Conservation (phyloP, 2,329 filamentous ascomycete species). For the Rhexocercosporidium sp. region DNA sequence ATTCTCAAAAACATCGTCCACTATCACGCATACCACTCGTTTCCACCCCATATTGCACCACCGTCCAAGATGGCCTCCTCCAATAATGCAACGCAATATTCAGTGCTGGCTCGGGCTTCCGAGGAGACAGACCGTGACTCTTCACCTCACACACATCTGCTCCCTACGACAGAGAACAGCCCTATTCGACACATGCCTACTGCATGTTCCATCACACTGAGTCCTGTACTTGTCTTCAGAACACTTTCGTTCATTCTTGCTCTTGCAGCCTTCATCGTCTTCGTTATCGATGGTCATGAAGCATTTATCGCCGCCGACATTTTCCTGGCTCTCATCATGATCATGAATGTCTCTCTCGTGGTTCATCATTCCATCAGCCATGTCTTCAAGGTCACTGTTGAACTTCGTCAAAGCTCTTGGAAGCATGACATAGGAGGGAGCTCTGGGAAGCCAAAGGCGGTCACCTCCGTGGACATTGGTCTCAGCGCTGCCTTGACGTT, state of each 20-base stretch:
- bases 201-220: constrained; percentile 17
- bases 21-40: not conserved
- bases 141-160: constrained; percentile 15
- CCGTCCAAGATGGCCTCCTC: not conserved
- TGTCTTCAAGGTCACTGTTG: constrained; percentile 27
- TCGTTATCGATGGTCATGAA: constrained; percentile 17
- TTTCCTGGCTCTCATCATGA: constrained; percentile 19
- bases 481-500: constrained; percentile 19
- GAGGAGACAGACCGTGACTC: constrained; percentile 10
- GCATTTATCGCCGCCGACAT: constrained; percentile 26
- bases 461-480: constrained; percentile 20
- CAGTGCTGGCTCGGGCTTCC: not conserved
- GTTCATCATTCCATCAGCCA: constrained; percentile 21
- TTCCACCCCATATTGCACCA: not conserved
- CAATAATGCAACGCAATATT: not conserved
- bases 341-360: constrained; percentile 21
- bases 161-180: not conserved
- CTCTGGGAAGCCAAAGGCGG: constrained; percentile 9
- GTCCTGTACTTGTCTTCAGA: constrained; percentile 15
- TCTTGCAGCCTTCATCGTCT: constrained; percentile 19
- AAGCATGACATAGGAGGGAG: constrained; percentile 12
- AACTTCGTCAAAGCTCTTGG: constrained; percentile 20
- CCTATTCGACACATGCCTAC: not conserved
- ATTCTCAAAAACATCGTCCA: not conserved
- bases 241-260: constrained; percentile 14